These are phyloP conservation scores for Glaciozyma martinii DNA, from an alignment of 768 basidiomycete genomes.

Conservation along the genomic window DNA sequence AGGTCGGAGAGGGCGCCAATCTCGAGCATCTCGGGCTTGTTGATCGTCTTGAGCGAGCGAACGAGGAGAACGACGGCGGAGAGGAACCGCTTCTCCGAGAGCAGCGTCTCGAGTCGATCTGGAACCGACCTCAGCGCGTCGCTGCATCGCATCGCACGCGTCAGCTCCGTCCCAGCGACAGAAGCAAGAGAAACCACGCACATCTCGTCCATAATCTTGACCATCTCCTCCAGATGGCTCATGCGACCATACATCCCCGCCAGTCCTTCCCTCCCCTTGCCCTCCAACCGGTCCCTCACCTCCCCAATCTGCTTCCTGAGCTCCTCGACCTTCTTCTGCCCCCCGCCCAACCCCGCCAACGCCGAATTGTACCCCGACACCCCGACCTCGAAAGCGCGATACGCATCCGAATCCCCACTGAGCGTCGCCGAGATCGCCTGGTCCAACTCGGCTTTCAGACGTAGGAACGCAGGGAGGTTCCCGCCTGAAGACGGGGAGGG, in stretches of 20 bases:
- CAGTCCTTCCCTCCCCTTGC: constrained; percentile 75
- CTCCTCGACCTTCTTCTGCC: constrained; percentile 64
- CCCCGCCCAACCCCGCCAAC: constrained; percentile 57
- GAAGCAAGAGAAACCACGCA: constrained; percentile 42
- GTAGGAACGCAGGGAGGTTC: constrained; percentile 59
- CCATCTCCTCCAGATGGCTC: constrained; percentile 90
- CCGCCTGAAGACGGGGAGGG: constrained; percentile 34
- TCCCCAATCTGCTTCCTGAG: constrained; percentile 65
- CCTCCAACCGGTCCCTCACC: constrained; percentile 39
- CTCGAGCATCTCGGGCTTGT: constrained; percentile 84
- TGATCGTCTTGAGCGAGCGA: constrained; percentile 77
- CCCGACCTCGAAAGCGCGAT: constrained; percentile 88
- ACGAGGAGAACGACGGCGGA: constrained; percentile 81
- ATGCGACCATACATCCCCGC: constrained; percentile 82
- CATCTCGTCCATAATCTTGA: constrained; percentile 90
- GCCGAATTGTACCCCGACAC: constrained; percentile 81
- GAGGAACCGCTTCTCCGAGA: constrained; percentile 86
- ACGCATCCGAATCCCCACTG: constrained; percentile 79
- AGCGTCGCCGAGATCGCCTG: constrained; percentile 77
- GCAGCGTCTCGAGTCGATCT: constrained; percentile 82
- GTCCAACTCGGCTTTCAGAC: constrained; percentile 67
- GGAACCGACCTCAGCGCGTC: constrained; percentile 85
- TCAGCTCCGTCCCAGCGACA: not conserved
- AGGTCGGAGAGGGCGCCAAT: constrained; percentile 90
- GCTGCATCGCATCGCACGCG: constrained; percentile 43